Conservation (phyloP, 2,329 filamentous ascomycete species). For the Ascochyta lentis region DNA sequence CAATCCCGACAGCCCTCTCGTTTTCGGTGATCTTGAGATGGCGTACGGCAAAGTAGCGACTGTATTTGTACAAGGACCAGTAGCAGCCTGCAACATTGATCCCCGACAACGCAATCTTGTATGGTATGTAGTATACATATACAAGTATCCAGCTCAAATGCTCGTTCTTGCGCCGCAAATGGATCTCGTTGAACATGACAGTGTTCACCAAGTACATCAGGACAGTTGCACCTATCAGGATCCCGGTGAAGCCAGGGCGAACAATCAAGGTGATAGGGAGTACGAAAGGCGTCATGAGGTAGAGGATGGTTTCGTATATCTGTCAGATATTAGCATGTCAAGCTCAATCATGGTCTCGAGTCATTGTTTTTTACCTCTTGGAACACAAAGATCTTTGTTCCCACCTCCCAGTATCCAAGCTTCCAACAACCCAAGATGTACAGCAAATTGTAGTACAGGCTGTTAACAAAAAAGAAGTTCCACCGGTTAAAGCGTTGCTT, state of each 20-base stretch:
- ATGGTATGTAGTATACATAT: slow-evolving; percentile 54
- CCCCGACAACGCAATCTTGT: slow-evolving; percentile 54
- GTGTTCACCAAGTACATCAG: slow-evolving; percentile 54
- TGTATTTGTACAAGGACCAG: slow-evolving; percentile 54
- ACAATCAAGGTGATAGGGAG: slow-evolving; percentile 54
- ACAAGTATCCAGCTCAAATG: slow-evolving; percentile 48
- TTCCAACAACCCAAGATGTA: slow-evolving; percentile 58
- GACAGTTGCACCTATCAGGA: slow-evolving; percentile 48
- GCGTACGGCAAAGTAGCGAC: slow-evolving; percentile 54
- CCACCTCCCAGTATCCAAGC: slow-evolving; percentile 58
- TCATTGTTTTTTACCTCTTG: slow-evolving; percentile 45
- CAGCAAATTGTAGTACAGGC: slow-evolving; percentile 56
- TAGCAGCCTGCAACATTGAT: slow-evolving; percentile 52
- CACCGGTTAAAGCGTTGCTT: slow-evolving; percentile 59
- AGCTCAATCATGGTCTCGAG: too few species aligned
- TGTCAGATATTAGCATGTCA: too few species aligned
- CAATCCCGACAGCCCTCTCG: slow-evolving; percentile 45
- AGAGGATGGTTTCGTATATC: slow-evolving; percentile 56
- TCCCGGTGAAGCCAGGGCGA: slow-evolving; percentile 51
- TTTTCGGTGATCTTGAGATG: slow-evolving; percentile 59
- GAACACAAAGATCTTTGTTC: slow-evolving; percentile 58
- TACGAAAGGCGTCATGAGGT: slow-evolving; percentile 55
- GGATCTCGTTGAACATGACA: slow-evolving; percentile 58
- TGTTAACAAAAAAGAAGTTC: slow-evolving; percentile 61
- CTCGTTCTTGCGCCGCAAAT: slow-evolving; percentile 55